Evolutionary conservation across 78 protist genomes (phyloP), one percentile per base, ranked within the genome.

Genomic region (Neovahlkampfia damariscottae): DNA sequence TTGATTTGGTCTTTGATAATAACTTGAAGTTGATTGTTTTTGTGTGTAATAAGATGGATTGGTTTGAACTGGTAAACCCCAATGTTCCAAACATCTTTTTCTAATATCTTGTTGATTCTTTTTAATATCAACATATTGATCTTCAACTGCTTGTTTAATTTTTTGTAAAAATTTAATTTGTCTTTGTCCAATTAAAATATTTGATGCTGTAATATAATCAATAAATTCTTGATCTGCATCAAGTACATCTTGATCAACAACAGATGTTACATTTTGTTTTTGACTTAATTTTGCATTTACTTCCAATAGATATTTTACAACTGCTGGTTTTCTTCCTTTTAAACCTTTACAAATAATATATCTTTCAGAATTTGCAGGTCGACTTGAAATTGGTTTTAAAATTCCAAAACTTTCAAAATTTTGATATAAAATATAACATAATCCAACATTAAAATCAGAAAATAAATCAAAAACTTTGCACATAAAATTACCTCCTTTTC

Each of bases 321-420:
- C 74, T 27, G 82, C 41, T 41, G 82, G 82, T 19, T 71, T 32
- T 2, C 62, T 39, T 27, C 28, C 30, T 6, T 10, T 31, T 35
- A 80, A 75, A 41, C 79, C 79, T 4, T 8, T 0, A n/a, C 76
- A 72, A 40, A 82, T 41, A 30, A 80, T 1, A 58, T 81, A 92
- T 59, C 95, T 76, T 79, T 94, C 97, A 5, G 91, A 84, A 82
- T 91, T 93, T 58, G 94, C 92, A 2, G 96, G 97, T 30, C 97
- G 85, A 38, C 89, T 76, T 4, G 93, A 82, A 70, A 58, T 41
- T 3, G 97, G 97, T 83, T 94, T 94, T 29, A 86, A 37, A 19
- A 93, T 77, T 19, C 81, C 8, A 38, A 90, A 75, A 35, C 10
- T 4, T 37, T 84, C 93, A 73, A 92, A 94, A 28, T 70, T 73